Evolutionary conservation across 768 basidiomycete genomes (phyloP), one percentile per base, ranked within the genome.

Genomic region (Lactarius vividus): DNA sequence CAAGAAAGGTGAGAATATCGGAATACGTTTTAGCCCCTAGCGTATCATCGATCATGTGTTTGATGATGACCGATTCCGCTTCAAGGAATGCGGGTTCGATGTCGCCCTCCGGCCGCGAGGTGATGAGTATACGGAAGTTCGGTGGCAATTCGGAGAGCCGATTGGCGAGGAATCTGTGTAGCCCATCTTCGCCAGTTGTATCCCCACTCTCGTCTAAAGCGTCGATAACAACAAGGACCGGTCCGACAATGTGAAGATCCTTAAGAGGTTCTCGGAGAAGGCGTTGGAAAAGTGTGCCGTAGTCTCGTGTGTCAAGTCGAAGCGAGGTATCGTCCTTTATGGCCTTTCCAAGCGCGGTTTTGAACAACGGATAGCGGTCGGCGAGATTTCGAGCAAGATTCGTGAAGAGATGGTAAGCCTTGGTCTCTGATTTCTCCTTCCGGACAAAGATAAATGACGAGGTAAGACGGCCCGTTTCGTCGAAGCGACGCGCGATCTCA

Each of bases 51-150:
- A 20, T 13, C 33, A 55, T 55, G 18, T 55, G 29, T 31, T 18
- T 55, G 54, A 55, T 33, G 1, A 23, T 2, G 15, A 29, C 28
- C 8, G 57, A 58, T 6, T 10, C 3, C 3, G 57, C 37, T 6
- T 3, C 37, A 26, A 18, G 4, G 37, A 58, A 58, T 6, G 40
- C 40, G 4, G 57, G 10, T 13, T 42, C 39, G 57, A 58, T 40
- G 8, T 18, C 37, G 8, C n/a, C 10, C 54, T 55, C 54, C 2
- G 54, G 54, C 20, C 54, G 54, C 20, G 54, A 55, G 6, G 54
- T 40, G 57, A 58, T 58, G 8, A 58, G 37, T 26, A 58, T 26
- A 26, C 57, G 57, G 57, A 58, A 58, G 37, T 58, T 58, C 11
- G 57, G 16, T 2, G 57, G 57, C 3, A 58, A 39, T 42, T 40